Evolutionary conservation across 257 asterid species (phyloP).

Genomic region (Fraxinus pennsylvanica): DNA sequence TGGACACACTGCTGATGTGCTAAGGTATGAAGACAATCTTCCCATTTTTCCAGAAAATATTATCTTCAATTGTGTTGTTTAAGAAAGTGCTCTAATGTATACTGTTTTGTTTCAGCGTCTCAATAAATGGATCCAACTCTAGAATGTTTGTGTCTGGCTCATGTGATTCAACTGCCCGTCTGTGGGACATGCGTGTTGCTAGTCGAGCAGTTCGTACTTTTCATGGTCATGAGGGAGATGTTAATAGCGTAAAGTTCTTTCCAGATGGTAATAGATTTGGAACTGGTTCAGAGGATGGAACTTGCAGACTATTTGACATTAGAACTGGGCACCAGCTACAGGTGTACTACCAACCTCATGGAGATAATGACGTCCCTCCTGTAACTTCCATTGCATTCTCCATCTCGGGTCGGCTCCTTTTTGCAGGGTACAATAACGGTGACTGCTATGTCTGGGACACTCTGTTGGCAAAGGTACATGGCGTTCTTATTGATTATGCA

Average conservation of each 20-base stretch:
- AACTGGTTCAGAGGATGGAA: constrained; percentile 93
- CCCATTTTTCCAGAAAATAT: neutral
- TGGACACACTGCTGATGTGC: constrained; percentile 93
- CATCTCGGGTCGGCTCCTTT: constrained; percentile 89
- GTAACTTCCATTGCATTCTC: constrained; percentile 96
- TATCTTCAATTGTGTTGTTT: constrained; percentile 3
- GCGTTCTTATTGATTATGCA: neutral
- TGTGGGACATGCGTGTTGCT: constrained; percentile 98
- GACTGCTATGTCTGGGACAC: constrained; percentile 97
- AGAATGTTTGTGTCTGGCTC: constrained; percentile 94
- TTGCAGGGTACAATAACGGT: constrained; percentile 80
- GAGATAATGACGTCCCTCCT: constrained; percentile 61
- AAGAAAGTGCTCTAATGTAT: constrained; percentile 15
- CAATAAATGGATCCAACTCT: constrained; percentile 75
- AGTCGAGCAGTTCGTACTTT: constrained; percentile 95
- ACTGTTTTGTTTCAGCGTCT: constrained; percentile 57
- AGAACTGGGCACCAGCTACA: constrained; percentile 99
- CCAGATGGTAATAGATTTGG: constrained; percentile 96
- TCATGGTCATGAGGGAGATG: constrained; percentile 92
- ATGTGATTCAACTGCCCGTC: constrained; percentile 89
- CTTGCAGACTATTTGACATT: constrained; percentile 86
- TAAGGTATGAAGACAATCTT: constrained; percentile 50
- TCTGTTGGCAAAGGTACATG: constrained; percentile 78
- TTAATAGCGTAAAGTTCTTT: constrained; percentile 85
- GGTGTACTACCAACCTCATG: constrained; percentile 74